These are phyloP conservation scores for Polygonum maritimum DNA, from an alignment of 148 eudicot genomes.

Conservation along the genomic window DNA sequence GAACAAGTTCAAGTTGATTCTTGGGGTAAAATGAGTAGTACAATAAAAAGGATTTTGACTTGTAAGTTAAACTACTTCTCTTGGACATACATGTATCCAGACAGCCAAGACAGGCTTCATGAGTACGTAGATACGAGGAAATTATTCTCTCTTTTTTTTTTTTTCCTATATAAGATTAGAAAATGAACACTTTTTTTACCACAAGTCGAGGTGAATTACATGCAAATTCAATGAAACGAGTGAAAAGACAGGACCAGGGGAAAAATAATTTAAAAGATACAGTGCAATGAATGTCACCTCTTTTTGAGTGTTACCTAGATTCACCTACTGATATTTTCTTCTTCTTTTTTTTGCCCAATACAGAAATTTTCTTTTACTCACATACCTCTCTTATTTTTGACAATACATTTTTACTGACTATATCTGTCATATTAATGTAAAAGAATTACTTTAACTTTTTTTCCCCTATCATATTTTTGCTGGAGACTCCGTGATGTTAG, in stretches of 20 bases:
- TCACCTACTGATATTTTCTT: not conserved
- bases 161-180: no score
- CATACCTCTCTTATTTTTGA: not conserved
- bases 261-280: not conserved
- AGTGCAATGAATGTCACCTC: not conserved
- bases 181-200: not conserved
- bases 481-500: slow-evolving; percentile 53
- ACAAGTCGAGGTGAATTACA: not conserved
- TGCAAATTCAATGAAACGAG: not conserved
- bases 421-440: not conserved
- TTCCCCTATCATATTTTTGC: slow-evolving; percentile 4
- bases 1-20: no score
- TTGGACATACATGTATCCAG: no score
- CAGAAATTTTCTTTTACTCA: not conserved
- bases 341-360: no score
- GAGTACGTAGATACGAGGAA: no score
- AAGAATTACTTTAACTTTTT: not conserved
- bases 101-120: no score
- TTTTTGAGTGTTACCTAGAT: not conserved
- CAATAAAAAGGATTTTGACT: no score
- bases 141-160: no score
- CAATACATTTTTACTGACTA: not conserved
- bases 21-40: no score
- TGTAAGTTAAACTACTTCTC: no score
- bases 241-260: not conserved